A percentile compares a stretch with the other conserved stretches of the same genome.
Conservation (phyloP, 2,329 filamentous ascomycete species). For the Epichloe sibirici region DNA sequence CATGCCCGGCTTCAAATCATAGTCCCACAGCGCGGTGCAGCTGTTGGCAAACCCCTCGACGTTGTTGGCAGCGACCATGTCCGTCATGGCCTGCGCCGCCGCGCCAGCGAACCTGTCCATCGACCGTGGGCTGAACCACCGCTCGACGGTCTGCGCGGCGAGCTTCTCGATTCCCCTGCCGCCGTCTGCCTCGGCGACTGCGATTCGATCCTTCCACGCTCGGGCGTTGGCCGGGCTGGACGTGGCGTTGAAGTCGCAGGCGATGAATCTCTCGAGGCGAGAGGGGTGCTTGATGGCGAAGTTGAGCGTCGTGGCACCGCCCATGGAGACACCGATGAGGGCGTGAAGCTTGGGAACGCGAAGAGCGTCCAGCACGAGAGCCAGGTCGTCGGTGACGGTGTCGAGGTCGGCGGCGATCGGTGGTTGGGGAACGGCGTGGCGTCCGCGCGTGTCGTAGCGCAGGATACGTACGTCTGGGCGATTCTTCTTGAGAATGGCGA, state of each 20-base stretch:
- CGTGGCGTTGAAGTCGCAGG: slow-evolving; percentile 67
- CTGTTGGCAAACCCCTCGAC: slow-evolving; percentile 56
- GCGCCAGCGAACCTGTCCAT: slow-evolving; percentile 29
- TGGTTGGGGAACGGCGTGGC: slow-evolving; percentile 36
- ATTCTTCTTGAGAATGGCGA: slow-evolving; percentile 45
- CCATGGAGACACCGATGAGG: slow-evolving; percentile 67
- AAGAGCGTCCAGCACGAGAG: slow-evolving; percentile 53
- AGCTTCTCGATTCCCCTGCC: slow-evolving; percentile 51
- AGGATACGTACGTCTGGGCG: slow-evolving; percentile 59
- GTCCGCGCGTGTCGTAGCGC: slow-evolving; percentile 66
- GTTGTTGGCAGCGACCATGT: slow-evolving; percentile 58
- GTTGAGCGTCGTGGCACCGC: slow-evolving; percentile 66
- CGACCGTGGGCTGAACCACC: slow-evolving; percentile 62
- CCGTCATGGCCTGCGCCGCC: slow-evolving; percentile 46
- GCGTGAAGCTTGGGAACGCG: slow-evolving; percentile 54
- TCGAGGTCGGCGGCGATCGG: slow-evolving; percentile 46
- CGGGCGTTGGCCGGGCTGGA: slow-evolving; percentile 62
- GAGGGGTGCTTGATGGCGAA: slow-evolving; percentile 55
- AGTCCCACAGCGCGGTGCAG: slow-evolving; percentile 60
- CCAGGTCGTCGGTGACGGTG: slow-evolving; percentile 55
- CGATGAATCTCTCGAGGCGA: slow-evolving; percentile 49
- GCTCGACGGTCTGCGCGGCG: slow-evolving; percentile 56
- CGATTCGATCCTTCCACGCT: slow-evolving; percentile 69
- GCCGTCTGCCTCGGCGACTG: slow-evolving; percentile 45
- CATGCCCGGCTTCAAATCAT: slow-evolving; percentile 51